Conservation (phyloP, 192 early-diverging fungal species). For the Rhizophagus sp. region DNA sequence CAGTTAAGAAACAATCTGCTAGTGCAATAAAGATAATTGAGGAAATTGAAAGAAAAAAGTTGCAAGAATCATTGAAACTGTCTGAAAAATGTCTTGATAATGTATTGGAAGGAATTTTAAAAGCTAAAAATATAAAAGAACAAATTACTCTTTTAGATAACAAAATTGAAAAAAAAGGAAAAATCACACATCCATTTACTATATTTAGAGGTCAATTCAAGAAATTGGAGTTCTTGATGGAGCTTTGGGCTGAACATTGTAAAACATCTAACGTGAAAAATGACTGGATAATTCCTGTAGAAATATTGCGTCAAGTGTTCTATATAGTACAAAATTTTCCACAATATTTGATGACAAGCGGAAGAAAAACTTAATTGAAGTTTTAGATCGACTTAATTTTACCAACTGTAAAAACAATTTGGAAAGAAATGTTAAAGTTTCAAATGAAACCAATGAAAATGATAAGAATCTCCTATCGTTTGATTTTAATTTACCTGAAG, state of each 20-base stretch:
- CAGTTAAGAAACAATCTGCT: background rate
- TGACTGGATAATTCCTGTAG: background rate
- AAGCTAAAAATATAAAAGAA: background rate
- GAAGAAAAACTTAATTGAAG: conserved; percentile 2
- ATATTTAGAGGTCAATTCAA: background rate
- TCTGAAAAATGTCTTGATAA: background rate
- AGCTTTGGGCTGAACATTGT: conserved; percentile 15
- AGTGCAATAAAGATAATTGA: background rate
- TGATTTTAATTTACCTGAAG: background rate
- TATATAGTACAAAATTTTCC: conserved; percentile 23
- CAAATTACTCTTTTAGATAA: background rate
- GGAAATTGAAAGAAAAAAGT: background rate
- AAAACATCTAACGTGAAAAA: background rate
- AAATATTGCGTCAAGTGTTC: conserved; percentile 23
- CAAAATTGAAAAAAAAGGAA: background rate
- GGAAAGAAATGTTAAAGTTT: too few species aligned
- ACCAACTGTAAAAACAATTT: background rate
- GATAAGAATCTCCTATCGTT: background rate
- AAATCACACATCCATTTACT: background rate
- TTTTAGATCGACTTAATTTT: background rate
- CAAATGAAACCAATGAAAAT: background rate
- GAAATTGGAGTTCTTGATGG: conserved; percentile 18
- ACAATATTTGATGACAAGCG: background rate
- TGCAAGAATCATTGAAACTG: background rate
- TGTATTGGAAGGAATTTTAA: background rate